Base-by-base conservation (phyloP, 768 basidiomycete genomes). In the Russula sp. region DNA sequence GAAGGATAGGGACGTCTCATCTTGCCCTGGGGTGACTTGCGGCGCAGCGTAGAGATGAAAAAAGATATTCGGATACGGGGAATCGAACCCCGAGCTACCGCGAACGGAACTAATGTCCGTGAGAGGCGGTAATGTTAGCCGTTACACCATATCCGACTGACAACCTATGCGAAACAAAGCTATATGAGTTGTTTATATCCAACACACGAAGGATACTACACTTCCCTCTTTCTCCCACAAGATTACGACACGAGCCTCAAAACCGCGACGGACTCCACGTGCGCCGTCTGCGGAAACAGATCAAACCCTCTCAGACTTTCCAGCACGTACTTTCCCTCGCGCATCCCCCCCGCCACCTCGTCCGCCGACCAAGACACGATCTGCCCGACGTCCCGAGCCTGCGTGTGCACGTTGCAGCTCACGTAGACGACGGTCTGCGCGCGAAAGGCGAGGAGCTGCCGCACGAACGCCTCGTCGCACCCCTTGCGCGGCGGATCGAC, bases 401-500 rank as follows among this genome's bases (percentile, higher is more conserved):
- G 90, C 8, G 94, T 94, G 70, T 95, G 94, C 52, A 97, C 94
- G 71, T 96, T 97, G 70, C 94, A 97, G 71, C 90, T 93, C 61
- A 98, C 92, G 70, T 97, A 97, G 55, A 94, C 89, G 65, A 95
- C 79, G 34, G 82, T 83, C 59, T 77, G 75, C 13, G 87, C 78
- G 42, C 84, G 75, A 74, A 98, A 90, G 6, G 70, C 72, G 55
- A 95, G 70, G 40, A 97, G 74, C 75, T 98, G 96, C 45, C 80
- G 74, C 45, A 98, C 78, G 66, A 91, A 91, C 27, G 77, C 75
- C 50, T 84, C 82, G 73, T 96, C 94, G 70, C 91, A 96, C 22
- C 97, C 97, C 73, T 98, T 98, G 66, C 96, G 79, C 6, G 96
- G 97, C 1, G 97, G 97, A 72, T 99, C 90, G 71, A 92, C 85